Conservation (phyloP, 2,329 filamentous ascomycete genomes). For the Sclerotinia trifoliorum region DNA sequence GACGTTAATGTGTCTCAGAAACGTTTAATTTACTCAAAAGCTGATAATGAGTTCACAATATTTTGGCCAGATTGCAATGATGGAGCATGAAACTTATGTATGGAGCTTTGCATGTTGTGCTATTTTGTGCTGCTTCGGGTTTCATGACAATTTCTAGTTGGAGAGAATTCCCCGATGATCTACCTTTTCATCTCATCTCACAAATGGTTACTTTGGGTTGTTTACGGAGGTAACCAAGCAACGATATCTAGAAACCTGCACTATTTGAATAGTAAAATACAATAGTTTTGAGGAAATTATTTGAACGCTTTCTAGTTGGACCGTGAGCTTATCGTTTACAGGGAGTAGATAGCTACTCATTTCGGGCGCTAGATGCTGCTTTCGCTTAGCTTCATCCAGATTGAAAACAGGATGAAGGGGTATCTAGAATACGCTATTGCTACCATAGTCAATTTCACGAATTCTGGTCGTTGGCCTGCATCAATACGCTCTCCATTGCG, state of each 20-base stretch:
- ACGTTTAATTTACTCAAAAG: background rate
- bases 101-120: background rate
- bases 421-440: background rate
- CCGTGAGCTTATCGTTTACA: constrained; percentile 1
- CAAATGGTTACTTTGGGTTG: constrained; percentile 4
- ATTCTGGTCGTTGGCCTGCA: background rate
- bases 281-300: background rate
- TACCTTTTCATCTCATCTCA: constrained; percentile 9
- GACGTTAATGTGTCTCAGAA: constrained; percentile 5
- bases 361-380: background rate
- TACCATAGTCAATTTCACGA: background rate
- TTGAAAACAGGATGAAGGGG: constrained; percentile 14
- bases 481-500: background rate
- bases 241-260: background rate
- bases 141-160: background rate
- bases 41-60: background rate
- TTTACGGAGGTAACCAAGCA: background rate
- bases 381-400: constrained; percentile 12
- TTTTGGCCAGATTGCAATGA: background rate
- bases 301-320: background rate
- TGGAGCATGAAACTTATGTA: background rate
- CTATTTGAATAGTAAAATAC: constrained; percentile 1
- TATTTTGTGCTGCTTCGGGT: background rate
- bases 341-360: background rate
- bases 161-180: constrained; percentile 9